Evolutionary conservation across 257 asterid genomes (phyloP).

Genomic region (Nyctanthes arbortristis): DNA sequence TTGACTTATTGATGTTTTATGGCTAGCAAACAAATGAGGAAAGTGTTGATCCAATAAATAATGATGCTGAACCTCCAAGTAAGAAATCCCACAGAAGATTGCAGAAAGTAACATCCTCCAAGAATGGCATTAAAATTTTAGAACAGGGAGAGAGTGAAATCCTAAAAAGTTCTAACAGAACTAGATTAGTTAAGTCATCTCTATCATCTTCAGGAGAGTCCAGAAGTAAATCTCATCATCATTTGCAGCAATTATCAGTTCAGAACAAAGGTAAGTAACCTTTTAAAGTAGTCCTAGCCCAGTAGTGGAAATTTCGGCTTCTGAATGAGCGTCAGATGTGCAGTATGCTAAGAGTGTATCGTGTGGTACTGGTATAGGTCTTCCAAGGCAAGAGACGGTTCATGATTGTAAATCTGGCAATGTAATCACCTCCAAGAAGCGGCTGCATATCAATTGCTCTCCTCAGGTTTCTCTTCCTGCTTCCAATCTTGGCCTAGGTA

Average conservation of each 20-base stretch:
- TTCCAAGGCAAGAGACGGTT: not conserved
- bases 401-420: slow-evolving; percentile 12
- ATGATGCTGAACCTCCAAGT: slow-evolving; percentile 24
- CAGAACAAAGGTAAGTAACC: slow-evolving; percentile 21
- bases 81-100: slow-evolving; percentile 37
- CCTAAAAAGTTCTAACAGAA: slow-evolving; percentile 12
- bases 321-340: slow-evolving; percentile 4
- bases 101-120: slow-evolving; percentile 27
- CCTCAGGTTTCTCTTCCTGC: slow-evolving; percentile 15
- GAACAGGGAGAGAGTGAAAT: slow-evolving; percentile 21
- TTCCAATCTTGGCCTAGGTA: slow-evolving; percentile 34
- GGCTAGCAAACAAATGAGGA: slow-evolving; percentile 23
- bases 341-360: not conserved
- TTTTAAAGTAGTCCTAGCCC: not conserved
- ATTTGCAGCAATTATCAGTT: slow-evolving; percentile 2
- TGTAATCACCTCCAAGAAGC: slow-evolving; percentile 16
- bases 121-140: slow-evolving; percentile 8
- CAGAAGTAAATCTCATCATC: slow-evolving; percentile 17
- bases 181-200: slow-evolving; percentile 19
- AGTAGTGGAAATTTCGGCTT: slow-evolving; percentile 7
- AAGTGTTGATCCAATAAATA: slow-evolving; percentile 3
- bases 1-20: slow-evolving; percentile 13
- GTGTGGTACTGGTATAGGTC: not conserved
- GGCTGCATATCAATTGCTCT: slow-evolving; percentile 19
- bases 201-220: slow-evolving; percentile 20